A percentile compares a stretch with the other conserved stretches of the same genome.
phyloP scores from a whole-genome alignment of 2,329 filamentous ascomycete species.

The Exophiala sideris region DNA sequence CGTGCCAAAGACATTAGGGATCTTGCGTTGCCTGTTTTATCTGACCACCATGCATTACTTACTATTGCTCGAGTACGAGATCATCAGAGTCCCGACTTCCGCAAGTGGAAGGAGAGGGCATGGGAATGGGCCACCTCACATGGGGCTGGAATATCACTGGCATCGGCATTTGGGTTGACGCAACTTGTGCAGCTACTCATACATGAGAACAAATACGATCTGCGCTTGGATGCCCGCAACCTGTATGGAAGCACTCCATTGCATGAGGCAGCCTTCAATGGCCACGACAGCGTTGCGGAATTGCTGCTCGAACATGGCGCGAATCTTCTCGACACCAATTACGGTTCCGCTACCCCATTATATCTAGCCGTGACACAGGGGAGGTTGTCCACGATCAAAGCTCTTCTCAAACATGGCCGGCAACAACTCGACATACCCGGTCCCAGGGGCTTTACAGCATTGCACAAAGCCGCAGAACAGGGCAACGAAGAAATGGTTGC shows the following conservation, averaged over 20 bases:
- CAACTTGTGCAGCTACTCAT: slow-evolving; percentile 22
- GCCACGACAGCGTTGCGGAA: slow-evolving; percentile 20
- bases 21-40: slow-evolving; percentile 16
- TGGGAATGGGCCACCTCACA: slow-evolving; percentile 22
- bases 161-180: slow-evolving; percentile 22
- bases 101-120: slow-evolving; percentile 16
- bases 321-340: slow-evolving; percentile 18
- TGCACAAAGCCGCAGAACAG: slow-evolving; percentile 29
- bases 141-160: slow-evolving; percentile 25
- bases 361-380: slow-evolving; percentile 25
- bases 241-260: slow-evolving; percentile 26
- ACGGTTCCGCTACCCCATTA: slow-evolving; percentile 22
- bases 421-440: slow-evolving; percentile 21
- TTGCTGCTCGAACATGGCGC: slow-evolving; percentile 24
- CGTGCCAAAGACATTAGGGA: slow-evolving; percentile 11
- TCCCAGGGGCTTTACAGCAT: slow-evolving; percentile 25
- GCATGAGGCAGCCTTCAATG: slow-evolving; percentile 24
- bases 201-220: slow-evolving; percentile 2
- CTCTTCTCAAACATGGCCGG: slow-evolving; percentile 21
- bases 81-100: slow-evolving; percentile 6
- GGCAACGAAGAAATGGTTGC: slow-evolving; percentile 30
- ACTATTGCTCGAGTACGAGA: slow-evolving; percentile 23
- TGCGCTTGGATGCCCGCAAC: slow-evolving; percentile 31
- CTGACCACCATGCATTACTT: slow-evolving; percentile 14
- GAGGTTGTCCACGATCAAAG: slow-evolving; percentile 14